phyloP scores from a whole-genome alignment of 2,329 filamentous ascomycete species.

The Scytalidium lignicola region DNA sequence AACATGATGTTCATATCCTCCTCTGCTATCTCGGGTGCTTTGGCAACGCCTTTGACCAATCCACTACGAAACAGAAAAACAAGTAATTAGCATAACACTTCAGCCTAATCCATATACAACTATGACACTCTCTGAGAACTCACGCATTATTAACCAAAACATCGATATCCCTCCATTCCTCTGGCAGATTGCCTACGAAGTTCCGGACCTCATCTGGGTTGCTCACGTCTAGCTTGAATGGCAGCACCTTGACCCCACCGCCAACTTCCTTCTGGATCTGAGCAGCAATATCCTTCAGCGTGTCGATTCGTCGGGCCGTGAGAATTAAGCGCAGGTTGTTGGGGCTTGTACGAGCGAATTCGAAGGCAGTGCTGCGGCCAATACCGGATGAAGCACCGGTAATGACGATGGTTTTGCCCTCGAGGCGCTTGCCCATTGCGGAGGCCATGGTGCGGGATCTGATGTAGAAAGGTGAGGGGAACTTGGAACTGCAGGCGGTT shows the following conservation, averaged over 20 bases:
- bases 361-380: slow-evolving; percentile 74
- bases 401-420: slow-evolving; percentile 87
- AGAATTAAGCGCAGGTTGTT: slow-evolving; percentile 76
- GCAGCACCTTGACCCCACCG: slow-evolving; percentile 72
- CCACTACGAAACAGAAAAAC: slow-evolving; percentile 48
- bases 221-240: slow-evolving; percentile 83
- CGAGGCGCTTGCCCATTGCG: slow-evolving; percentile 74
- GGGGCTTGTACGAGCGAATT: slow-evolving; percentile 84
- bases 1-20: slow-evolving; percentile 87
- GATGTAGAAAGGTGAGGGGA: neutral
- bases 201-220: slow-evolving; percentile 66
- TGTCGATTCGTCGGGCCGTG: slow-evolving; percentile 80
- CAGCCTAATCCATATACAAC: no score
- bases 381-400: slow-evolving; percentile 94
- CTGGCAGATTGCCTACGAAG: slow-evolving; percentile 70
- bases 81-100: neutral
- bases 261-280: slow-evolving; percentile 75
- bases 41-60: slow-evolving; percentile 81
- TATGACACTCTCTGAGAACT: no score
- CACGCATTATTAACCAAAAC: slow-evolving; percentile 95
- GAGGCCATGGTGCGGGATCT: slow-evolving; percentile 49
- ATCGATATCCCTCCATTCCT: slow-evolving; percentile 79
- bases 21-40: slow-evolving; percentile 75
- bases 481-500: neutral
- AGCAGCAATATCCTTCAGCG: slow-evolving; percentile 67